Conservation (phyloP, 345 rosid genomes). For the Streptanthus diversifolius region DNA sequence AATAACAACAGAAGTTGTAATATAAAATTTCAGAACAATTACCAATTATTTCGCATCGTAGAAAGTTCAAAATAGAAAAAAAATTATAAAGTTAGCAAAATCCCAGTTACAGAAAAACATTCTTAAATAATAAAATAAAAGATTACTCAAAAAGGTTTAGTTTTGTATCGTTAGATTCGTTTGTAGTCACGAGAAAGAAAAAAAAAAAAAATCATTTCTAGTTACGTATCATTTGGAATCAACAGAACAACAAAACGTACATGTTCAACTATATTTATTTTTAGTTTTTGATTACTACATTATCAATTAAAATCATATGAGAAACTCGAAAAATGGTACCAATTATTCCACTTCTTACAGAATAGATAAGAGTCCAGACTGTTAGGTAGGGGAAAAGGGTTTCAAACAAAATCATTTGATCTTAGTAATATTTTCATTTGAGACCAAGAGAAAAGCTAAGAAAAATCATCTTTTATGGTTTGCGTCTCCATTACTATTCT, state of each 20-base stretch:
- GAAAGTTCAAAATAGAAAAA: neutral
- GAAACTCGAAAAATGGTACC: neutral
- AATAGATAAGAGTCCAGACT: neutral
- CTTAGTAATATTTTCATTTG: neutral
- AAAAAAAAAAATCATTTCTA: neutral
- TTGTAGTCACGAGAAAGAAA: neutral
- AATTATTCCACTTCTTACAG: neutral
- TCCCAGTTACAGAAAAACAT: neutral
- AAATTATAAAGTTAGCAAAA: too few relatives aligned
- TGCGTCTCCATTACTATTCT: slow-evolving; percentile 15
- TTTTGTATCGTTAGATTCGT: neutral
- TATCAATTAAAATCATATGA: neutral
- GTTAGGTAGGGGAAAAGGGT: neutral
- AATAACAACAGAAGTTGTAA: neutral
- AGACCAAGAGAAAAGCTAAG: neutral
- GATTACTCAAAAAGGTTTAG: neutral
- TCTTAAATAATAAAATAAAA: neutral
- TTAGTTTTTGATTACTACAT: neutral
- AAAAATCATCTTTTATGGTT: neutral
- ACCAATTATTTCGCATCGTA: neutral
- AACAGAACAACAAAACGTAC: neutral
- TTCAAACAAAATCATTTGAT: neutral
- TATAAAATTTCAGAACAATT: neutral
- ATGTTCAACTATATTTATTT: neutral
- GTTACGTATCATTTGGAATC: neutral